Base-by-base conservation (phyloP, 1,284 basidiomycete species). In the Puccinia hordei region DNA sequence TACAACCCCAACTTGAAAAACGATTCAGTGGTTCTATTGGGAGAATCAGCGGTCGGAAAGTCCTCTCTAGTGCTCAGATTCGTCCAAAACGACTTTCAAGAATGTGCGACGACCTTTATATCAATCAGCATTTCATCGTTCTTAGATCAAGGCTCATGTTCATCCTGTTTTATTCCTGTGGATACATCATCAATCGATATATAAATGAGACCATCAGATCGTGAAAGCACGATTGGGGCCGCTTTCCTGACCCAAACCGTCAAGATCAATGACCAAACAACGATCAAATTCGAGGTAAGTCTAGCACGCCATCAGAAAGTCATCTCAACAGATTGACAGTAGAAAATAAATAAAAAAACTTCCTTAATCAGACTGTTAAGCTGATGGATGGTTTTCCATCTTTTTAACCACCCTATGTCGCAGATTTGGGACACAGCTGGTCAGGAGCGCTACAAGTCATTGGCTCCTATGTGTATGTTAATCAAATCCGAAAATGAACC, bases 161-260 rank as follows among this genome's bases (percentile, higher is more conserved):
- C 1, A 24, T 46, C 13, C 38, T 82, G 83, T 65, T 80, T 82
- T 81, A n/a, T 17, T 22, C n/a, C 13, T 22, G 24, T 22, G 2
- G 12, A 35, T 17, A 27, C 6, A 38, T 13, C 33, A 24, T 17
- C 57, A 9, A 8, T 44, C 12, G 17, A 10, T 17, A n/a, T 22
- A 9, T 46, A n/a, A 41, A 4, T 68, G 51, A 44, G 10, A 17
- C 57, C 46, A 9, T 33, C 19, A 59, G 80, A 49, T 55, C 61
- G 72, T 49, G 73, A 80, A 49, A 57, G 79, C 68, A 83, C 79
- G 35, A 78, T 83, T 63, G 85, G 83, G 92, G 94, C 95, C 82
- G 95, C 95, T 41, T 98, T 98, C 89, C 87, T 98, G 83, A 98
- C 96, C 49, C 96, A 98, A 86, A 97, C 94, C 0, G 93, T 98